phyloP scores from a whole-genome alignment of 176 grass and related monocot species.

The Carex kokanica region DNA sequence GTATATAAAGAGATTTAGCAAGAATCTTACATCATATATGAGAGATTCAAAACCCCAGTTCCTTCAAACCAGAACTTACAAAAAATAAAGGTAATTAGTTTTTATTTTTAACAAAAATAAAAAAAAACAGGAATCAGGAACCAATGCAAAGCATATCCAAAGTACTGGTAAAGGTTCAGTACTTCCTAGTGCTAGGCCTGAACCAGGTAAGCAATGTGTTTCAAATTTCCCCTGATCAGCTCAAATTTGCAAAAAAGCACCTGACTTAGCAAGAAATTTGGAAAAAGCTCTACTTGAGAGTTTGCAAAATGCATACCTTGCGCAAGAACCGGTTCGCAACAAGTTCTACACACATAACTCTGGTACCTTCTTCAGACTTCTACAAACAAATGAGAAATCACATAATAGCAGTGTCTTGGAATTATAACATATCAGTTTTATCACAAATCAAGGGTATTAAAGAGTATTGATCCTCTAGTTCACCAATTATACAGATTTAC shows the following conservation, averaged over 20 bases:
- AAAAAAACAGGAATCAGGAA: background rate
- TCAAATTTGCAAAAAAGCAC: background rate
- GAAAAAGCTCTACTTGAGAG: background rate
- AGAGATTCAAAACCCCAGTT: background rate
- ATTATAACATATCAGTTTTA: background rate
- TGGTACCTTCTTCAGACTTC: conserved; percentile 34
- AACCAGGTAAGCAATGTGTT: background rate
- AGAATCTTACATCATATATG: background rate
- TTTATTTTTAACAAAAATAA: background rate
- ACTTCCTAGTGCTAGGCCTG: background rate
- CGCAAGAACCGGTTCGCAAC: conserved; percentile 82
- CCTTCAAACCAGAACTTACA: background rate
- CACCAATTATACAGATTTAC: background rate
- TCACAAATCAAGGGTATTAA: background rate
- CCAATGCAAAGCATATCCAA: background rate
- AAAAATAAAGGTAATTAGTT: background rate
- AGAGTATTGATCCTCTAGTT: background rate
- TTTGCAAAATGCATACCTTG: conserved; percentile 52
- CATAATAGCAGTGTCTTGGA: conserved; percentile 6
- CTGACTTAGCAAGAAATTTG: background rate
- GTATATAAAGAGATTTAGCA: background rate
- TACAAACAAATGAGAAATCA: conserved; percentile 17
- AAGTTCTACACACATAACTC: conserved; percentile 75
- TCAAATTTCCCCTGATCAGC: background rate
- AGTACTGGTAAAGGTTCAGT: background rate